Evolutionary conservation across 257 asterid species (phyloP).

Genomic region (Solanum paucissectum): DNA sequence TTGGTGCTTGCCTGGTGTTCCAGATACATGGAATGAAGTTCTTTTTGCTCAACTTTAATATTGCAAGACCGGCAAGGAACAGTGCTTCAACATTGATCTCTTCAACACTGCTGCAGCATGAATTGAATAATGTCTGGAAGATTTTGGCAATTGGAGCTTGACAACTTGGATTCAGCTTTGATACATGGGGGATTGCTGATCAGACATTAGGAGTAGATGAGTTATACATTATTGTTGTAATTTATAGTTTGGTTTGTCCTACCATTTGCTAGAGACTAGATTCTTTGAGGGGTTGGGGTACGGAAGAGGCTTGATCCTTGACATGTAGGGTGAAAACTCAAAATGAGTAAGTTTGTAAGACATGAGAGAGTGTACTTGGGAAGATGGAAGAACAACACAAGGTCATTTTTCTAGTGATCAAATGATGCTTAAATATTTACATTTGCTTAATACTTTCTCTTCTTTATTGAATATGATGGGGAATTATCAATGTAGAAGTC

Average conservation of each 20-base stretch:
- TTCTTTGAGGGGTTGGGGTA: background rate
- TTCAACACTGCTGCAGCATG: background rate
- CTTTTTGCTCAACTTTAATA: conserved; percentile 50
- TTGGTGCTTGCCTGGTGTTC: conserved; percentile 94
- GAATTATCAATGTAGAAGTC: too few relatives aligned
- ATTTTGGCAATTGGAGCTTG: background rate
- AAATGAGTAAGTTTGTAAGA: background rate
- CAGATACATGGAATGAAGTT: conserved; percentile 91
- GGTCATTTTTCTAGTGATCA: background rate
- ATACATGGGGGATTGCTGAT: background rate
- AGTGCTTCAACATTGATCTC: background rate
- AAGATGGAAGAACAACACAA: background rate
- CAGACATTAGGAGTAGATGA: background rate
- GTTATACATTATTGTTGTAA: background rate
- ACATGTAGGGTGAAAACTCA: background rate
- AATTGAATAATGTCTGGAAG: background rate
- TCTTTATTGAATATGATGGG: too few relatives aligned
- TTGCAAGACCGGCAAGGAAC: background rate
- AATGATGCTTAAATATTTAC: background rate
- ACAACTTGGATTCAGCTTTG: background rate
- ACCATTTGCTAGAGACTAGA: background rate
- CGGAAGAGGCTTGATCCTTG: background rate
- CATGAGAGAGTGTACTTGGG: background rate
- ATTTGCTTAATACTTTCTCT: background rate
- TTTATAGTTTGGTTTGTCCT: background rate